Base-by-base conservation (phyloP, 352 stramenopile genomes). In the Phytophthora pistaciae region DNA sequence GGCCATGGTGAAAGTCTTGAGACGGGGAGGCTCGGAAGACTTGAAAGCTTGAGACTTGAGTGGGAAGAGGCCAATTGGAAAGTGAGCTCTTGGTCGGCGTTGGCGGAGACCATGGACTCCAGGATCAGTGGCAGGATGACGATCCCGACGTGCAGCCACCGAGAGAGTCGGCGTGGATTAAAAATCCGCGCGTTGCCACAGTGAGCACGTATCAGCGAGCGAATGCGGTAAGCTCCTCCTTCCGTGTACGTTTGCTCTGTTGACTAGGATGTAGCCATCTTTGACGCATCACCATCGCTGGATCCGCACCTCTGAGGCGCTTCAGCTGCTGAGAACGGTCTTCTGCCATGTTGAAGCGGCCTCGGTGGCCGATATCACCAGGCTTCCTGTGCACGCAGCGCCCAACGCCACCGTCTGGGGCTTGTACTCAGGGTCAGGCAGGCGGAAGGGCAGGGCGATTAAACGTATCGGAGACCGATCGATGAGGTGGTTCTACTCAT, bases 1-100 rank as follows among this genome's bases (percentile, higher is more conserved):
- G 50, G 29, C n/a, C 66, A 73, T 73, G n/a, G 50, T 67, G 18
- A 29, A 21, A 20, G 0, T 2, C 46, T 64, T 66, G 53, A 33
- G 54, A 69, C 63, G 50, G 7, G 60, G 23, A 42, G 25, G 36
- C 27, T 65, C 27, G 23, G 11, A 16, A 18, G 36, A 9, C 29
- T 33, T 0, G 29, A 21, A 53, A 11, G 14, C 38, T 31, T 42
- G 25, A 21, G 33, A 68, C 59, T 55, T 68, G 59, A 63, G 59
- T 46, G 21, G 27, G 5, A 64, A 36, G 1, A 64, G 53, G 42
- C n/a, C 29, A 54, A 72, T 59, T 68, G 52, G 14, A 54, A 63
- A 68, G 46, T 72, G 66, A 72, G 42, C 36, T 49, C 8, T 21
- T 21, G 9, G 5, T 33, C 29, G 29, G 36, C 36, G 10, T 42